These are phyloP conservation scores for Dryadomyces quercus-mongolicae DNA, from an alignment of 2,329 filamentous ascomycete species.

Conservation along the genomic window DNA sequence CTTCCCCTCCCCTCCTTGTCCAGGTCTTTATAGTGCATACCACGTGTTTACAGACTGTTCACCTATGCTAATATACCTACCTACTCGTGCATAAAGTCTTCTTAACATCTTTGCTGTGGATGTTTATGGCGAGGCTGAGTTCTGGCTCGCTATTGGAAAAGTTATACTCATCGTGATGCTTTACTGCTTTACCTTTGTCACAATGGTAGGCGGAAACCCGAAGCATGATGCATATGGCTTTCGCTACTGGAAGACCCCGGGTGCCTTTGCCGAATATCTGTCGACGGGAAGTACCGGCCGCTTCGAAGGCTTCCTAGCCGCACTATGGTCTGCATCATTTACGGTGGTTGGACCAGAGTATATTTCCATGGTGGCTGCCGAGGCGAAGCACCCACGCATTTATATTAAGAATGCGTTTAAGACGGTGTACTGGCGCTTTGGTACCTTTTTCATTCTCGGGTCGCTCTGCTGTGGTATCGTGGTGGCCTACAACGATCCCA, in stretches of 20 bases:
- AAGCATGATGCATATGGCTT: conserved; percentile 32
- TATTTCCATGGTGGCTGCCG: conserved; percentile 56
- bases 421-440: conserved; percentile 56
- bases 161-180: conserved; percentile 40
- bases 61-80: not conserved
- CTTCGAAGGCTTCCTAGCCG: conserved; percentile 14
- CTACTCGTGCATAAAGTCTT: conserved; percentile 1
- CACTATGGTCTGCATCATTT: conserved; percentile 25
- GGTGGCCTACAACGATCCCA: conserved; percentile 44
- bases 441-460: conserved; percentile 55
- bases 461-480: conserved; percentile 56
- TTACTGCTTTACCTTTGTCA: conserved; percentile 41
- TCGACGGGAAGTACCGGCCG: conserved; percentile 29
- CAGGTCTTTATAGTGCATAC: not conserved
- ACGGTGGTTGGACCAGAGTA: conserved; percentile 42
- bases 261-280: conserved; percentile 23
- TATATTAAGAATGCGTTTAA: conserved; percentile 57
- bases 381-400: conserved; percentile 54
- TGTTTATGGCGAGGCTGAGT: conserved; percentile 28
- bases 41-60: not conserved
- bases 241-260: conserved; percentile 29
- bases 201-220: conserved; percentile 45
- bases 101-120: conserved; percentile 23
- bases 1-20: not conserved
- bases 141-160: conserved; percentile 33